Conservation (phyloP, 192 early-diverging fungal species). For the Coemansia sp. region DNA sequence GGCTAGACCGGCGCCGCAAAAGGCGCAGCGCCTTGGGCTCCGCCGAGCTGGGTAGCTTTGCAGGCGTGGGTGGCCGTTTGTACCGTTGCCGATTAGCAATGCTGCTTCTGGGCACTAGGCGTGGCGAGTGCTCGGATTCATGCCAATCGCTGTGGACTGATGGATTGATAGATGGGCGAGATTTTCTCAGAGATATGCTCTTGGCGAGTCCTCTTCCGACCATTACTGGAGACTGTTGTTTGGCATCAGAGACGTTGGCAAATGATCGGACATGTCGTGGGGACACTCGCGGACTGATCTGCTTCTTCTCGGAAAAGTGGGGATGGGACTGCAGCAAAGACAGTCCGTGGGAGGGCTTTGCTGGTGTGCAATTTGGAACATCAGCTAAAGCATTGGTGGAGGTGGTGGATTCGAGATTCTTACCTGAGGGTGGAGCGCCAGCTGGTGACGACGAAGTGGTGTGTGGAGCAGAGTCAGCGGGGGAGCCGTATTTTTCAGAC, state of each 20-base stretch:
- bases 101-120: background rate
- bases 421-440: constrained; percentile 31
- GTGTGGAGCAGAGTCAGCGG: constrained; percentile 13
- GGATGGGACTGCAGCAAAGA: constrained; percentile 1
- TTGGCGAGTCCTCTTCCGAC: background rate
- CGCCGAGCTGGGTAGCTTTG: background rate
- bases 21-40: background rate
- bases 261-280: background rate
- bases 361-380: background rate
- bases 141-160: background rate
- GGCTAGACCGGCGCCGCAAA: background rate
- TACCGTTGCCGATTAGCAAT: background rate
- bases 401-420: constrained; percentile 20
- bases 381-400: background rate
- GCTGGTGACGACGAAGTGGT: constrained; percentile 5
- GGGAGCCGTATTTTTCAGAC: constrained; percentile 33
- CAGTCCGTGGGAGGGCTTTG: background rate
- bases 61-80: background rate
- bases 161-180: background rate
- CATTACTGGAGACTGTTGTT: background rate
- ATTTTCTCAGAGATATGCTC: background rate
- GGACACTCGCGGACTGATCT: background rate
- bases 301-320: constrained; percentile 7
- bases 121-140: background rate
- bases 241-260: background rate